A percentile compares a stretch with the other conserved stretches of the same genome.
These are phyloP conservation scores for Paratinospora sagittata DNA, from an alignment of 164 flowering plant species.

Conservation along the genomic window DNA sequence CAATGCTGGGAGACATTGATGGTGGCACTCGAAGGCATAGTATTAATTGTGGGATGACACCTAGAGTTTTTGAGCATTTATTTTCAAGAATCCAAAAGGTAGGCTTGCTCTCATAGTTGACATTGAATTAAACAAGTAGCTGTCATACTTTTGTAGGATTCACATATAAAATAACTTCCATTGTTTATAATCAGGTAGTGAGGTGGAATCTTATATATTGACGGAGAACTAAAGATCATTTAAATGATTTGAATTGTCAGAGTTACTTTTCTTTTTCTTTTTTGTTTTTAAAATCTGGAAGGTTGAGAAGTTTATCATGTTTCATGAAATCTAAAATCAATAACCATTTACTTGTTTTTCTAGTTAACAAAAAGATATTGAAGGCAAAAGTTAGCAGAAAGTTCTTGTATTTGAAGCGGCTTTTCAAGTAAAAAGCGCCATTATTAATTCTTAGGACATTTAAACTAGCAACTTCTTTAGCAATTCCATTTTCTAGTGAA, in stretches of 20 bases:
- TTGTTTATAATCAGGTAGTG: background rate
- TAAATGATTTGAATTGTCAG: background rate
- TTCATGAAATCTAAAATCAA: no score
- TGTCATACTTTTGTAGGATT: background rate
- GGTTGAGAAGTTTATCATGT: no score
- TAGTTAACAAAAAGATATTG: no score
- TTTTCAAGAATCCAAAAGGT: constrained; percentile 96
- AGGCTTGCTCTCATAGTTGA: constrained; percentile 6
- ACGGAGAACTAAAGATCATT: background rate
- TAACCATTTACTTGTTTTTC: no score
- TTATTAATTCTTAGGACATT: no score
- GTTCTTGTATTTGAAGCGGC: no score
- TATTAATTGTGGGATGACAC: constrained; percentile 96
- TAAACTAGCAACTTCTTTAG: background rate
- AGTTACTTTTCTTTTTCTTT: background rate
- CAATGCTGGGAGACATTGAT: constrained; percentile 98
- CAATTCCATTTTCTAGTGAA: background rate
- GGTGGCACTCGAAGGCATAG: constrained; percentile 87
- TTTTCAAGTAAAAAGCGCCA: no score
- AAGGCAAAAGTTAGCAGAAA: no score
- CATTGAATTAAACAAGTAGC: background rate
- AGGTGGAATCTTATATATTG: background rate
- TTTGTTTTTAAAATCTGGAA: background rate
- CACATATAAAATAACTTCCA: background rate
- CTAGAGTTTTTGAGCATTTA: constrained; percentile 83